A percentile compares a stretch with the other conserved stretches of the same genome.
These are phyloP conservation scores for Podaxis sp. DNA, from an alignment of 768 basidiomycete genomes.

Conservation along the genomic window DNA sequence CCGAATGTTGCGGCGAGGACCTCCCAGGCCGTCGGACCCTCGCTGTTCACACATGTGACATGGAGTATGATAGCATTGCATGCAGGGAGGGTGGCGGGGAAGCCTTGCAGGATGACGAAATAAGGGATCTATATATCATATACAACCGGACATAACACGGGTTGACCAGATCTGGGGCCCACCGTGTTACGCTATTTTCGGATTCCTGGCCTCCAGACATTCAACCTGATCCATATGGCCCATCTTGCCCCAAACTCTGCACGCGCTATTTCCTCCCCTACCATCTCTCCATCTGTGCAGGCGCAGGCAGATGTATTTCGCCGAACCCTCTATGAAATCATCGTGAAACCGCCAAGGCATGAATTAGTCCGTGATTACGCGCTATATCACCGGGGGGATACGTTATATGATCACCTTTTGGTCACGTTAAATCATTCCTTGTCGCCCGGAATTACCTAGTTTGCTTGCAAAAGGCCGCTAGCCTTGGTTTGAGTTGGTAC, in stretches of 20 bases:
- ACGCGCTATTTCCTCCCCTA: not conserved
- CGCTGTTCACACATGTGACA: slow-evolving; percentile 1
- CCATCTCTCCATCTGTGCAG: not conserved
- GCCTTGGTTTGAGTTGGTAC: slow-evolving; percentile 37
- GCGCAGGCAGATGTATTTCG: slow-evolving; percentile 16
- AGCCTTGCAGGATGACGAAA: slow-evolving; percentile 5
- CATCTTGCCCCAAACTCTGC: not conserved
- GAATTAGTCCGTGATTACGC: slow-evolving; percentile 27
- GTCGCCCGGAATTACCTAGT: slow-evolving; percentile 36
- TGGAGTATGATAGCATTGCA: not conserved
- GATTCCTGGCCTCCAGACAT: slow-evolving; percentile 1
- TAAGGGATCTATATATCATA: slow-evolving; percentile 8
- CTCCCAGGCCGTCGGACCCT: slow-evolving; percentile 2
- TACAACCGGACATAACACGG: slow-evolving; percentile 26
- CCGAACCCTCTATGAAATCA: slow-evolving; percentile 22
- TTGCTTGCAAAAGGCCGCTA: slow-evolving; percentile 31
- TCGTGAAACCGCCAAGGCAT: slow-evolving; percentile 22
- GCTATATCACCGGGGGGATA: slow-evolving; percentile 33
- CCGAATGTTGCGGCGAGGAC: slow-evolving; percentile 9
- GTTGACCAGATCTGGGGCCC: slow-evolving; percentile 17
- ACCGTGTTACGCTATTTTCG: slow-evolving; percentile 13
- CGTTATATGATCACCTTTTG: slow-evolving; percentile 33
- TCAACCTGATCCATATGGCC: not conserved
- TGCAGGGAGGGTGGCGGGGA: slow-evolving; percentile 10
- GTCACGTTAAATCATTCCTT: slow-evolving; percentile 33